These are phyloP conservation scores for Trametes polyzona DNA, from an alignment of 1,284 basidiomycete species.

Conservation along the genomic window DNA sequence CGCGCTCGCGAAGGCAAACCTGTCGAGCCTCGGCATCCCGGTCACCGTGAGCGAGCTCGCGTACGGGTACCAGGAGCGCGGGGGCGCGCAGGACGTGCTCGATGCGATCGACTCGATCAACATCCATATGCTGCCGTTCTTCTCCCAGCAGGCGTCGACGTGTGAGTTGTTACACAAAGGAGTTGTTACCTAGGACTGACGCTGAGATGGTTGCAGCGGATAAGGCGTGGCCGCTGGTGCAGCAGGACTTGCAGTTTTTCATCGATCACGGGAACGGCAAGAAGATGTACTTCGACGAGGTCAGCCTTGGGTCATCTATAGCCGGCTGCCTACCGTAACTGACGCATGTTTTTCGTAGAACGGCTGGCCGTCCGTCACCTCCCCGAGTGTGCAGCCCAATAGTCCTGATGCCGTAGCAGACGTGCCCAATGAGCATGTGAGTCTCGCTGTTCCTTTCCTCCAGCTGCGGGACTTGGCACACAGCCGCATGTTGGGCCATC, in stretches of 20 bases:
- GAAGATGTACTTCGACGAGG: slow-evolving; percentile 76
- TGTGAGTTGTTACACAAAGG: no score
- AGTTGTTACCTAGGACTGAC: background rate
- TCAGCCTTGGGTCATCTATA: slow-evolving; percentile 27
- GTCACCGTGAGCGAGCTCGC: slow-evolving; percentile 64
- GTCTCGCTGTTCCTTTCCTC: background rate
- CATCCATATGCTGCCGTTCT: slow-evolving; percentile 78
- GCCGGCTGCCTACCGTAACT: background rate
- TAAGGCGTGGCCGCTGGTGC: slow-evolving; percentile 65
- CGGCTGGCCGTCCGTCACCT: slow-evolving; percentile 73
- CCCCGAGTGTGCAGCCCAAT: slow-evolving; percentile 62
- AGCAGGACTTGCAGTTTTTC: slow-evolving; percentile 65
- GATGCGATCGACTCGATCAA: slow-evolving; percentile 69
- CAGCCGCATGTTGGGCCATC: no score
- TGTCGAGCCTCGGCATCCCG: slow-evolving; percentile 60
- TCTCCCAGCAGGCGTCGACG: slow-evolving; percentile 60
- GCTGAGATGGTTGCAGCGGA: slow-evolving; percentile 41
- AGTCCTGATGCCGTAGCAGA: slow-evolving; percentile 53
- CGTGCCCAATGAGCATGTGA: slow-evolving; percentile 59
- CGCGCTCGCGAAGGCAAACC: slow-evolving; percentile 48
- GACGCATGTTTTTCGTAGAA: slow-evolving; percentile 48
- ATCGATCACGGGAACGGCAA: slow-evolving; percentile 59
- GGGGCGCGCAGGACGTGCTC: slow-evolving; percentile 61
- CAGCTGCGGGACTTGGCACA: background rate
- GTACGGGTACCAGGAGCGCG: slow-evolving; percentile 54